Conservation (phyloP, 495 filamentous ascomycete species). For the Aspergillus olivimuriae region DNA sequence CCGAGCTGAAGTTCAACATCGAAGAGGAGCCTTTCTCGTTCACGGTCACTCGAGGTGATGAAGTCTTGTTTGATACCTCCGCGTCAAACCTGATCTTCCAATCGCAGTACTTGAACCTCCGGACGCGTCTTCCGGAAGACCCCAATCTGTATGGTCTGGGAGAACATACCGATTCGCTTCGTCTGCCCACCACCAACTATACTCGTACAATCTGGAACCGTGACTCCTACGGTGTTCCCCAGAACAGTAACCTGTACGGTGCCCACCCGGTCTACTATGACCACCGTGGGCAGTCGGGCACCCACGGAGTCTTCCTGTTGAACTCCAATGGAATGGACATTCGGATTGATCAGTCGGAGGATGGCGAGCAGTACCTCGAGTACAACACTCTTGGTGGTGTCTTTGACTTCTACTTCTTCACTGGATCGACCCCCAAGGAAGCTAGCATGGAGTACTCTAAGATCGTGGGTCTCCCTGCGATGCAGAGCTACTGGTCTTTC, state of each 20-base stretch:
- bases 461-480: conserved; percentile 59
- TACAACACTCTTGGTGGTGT: conserved; percentile 80
- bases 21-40: conserved; percentile 69
- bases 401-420: conserved; percentile 78
- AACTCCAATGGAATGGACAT: conserved; percentile 88
- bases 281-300: conserved; percentile 56
- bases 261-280: conserved; percentile 83
- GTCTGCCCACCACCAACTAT: conserved; percentile 66
- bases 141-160: conserved; percentile 76
- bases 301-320: conserved; percentile 77
- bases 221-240: conserved; percentile 60
- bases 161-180: conserved; percentile 70
- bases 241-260: conserved; percentile 74
- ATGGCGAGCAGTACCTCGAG: conserved; percentile 67
- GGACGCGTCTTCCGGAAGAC: conserved; percentile 58
- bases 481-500: conserved; percentile 84
- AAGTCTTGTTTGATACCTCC: conserved; percentile 76
- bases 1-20: conserved; percentile 57
- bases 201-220: conserved; percentile 76
- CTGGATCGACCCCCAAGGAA: conserved; percentile 64
- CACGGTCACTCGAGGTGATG: conserved; percentile 53
- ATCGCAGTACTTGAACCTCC: conserved; percentile 66
- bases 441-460: conserved; percentile 70
- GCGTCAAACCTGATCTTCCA: conserved; percentile 68
- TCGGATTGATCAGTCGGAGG: conserved; percentile 61